Evolutionary conservation across 208 protist species (phyloP), one percentile per base, ranked within the genome.

Genomic region (Acanthamoeba rhysodes): DNA sequence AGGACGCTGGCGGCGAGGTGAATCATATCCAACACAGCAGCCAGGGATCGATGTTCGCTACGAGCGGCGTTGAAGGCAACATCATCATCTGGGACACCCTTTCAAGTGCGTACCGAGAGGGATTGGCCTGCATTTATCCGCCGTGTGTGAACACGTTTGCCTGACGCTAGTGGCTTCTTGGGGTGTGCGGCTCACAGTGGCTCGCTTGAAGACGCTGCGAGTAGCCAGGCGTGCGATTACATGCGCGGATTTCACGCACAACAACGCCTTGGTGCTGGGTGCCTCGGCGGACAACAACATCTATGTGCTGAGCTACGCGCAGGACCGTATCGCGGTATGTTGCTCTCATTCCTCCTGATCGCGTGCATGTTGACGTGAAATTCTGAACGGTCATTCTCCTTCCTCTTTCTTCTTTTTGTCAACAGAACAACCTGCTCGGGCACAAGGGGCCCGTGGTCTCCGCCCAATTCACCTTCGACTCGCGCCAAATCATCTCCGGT

Each of bases 21-120:
- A 88, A 53, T 16, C 80, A 88, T 41, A 53, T 88, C 80, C 41
- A 88, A 24, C 53, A 64, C 41, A 88, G 53, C 80, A 64, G 41
- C 32, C 80, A 88, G 53, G 80, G 80, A 12, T 88, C 53, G 16
- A 64, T 88, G 53, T 88, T 88, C 80, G 80, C 80, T 18, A 88
- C 80, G 22, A 64, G 80, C 80, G 80, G 80, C 80, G 41, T 62
- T 3, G 80, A 88, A 6, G 80, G 80, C 45, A 62, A 64, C 53
- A 62, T 88, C 24, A 59, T 64, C 27, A 59, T 88, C 53, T 88
- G 80, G 80, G 80, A 88, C 53, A 41, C 80, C 7, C 41, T 62
- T 27, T 64, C 80, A 6, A 29, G 80, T 88, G 34, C 80, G 37
- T 41, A 41, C 37, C 37, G 37, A 41, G 37, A 41, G 37, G 37